phyloP scores from a whole-genome alignment of 257 asterid genomes.

The Capsicum pubescens region DNA sequence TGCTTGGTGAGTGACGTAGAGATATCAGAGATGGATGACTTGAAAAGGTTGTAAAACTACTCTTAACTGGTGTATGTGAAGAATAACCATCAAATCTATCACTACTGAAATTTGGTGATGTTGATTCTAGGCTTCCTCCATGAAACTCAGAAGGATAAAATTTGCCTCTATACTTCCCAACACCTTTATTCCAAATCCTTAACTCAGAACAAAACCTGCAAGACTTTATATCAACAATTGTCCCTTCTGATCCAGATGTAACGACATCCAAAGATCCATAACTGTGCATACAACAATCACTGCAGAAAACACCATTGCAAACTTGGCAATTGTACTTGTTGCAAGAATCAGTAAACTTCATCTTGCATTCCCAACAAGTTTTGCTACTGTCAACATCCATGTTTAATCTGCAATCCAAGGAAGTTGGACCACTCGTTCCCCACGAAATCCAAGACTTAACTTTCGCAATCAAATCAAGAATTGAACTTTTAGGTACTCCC shows the following conservation, averaged over 20 bases:
- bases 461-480: slow-evolving; percentile 65
- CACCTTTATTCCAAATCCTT: slow-evolving; percentile 44
- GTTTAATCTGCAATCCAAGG: slow-evolving; percentile 41
- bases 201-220: slow-evolving; percentile 69
- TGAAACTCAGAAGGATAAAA: slow-evolving; percentile 79
- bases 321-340: slow-evolving; percentile 61
- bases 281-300: slow-evolving; percentile 58
- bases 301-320: slow-evolving; percentile 64
- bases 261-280: slow-evolving; percentile 42
- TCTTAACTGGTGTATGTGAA: slow-evolving; percentile 49
- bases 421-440: slow-evolving; percentile 44
- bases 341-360: slow-evolving; percentile 44
- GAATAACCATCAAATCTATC: slow-evolving; percentile 61
- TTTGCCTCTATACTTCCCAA: slow-evolving; percentile 58
- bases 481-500: slow-evolving; percentile 66
- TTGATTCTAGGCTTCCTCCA: slow-evolving; percentile 67
- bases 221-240: slow-evolving; percentile 38
- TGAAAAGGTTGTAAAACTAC: slow-evolving; percentile 53
- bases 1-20: slow-evolving; percentile 61
- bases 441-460: slow-evolving; percentile 65
- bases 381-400: slow-evolving; percentile 46
- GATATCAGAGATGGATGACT: slow-evolving; percentile 53
- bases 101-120: slow-evolving; percentile 76
- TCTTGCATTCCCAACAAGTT: slow-evolving; percentile 57
- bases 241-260: slow-evolving; percentile 37